Base-by-base conservation (phyloP, 441 rosid genomes). In the Pelargonium myrrhifolium region DNA sequence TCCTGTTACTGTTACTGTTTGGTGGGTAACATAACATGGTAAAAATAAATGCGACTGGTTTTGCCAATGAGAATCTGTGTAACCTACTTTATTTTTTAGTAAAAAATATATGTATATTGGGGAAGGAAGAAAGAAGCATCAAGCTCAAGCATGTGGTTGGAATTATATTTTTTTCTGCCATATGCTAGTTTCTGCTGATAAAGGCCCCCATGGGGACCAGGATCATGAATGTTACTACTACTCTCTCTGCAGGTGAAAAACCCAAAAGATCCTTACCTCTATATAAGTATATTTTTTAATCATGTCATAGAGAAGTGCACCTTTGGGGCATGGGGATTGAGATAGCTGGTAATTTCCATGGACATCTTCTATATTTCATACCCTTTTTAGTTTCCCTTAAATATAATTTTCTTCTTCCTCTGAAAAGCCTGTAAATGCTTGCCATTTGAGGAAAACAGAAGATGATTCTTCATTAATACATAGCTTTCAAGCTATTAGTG, bases 221-320 rank as follows among this genome's bases (percentile, higher is more conserved):
- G 21, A 26, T 56, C 61, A 17, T 56, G 61, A 56, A 56, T 56
- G 61, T 56, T 20, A 18, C 61, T 21, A 56, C 21, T 9, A 56
- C 61, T 56, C 20, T 18, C 59, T 53, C 61, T 56, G 61, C 61
- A 56, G 61, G 61, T 56, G 61, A 56, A 56, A 56, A 56, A 24
- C 61, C 61, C 61, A 56, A 56, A 56, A 56, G 61, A 56, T 56
- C 61, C 61, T 18, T n/a, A 11, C 55, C 55, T 10, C 47, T 17
- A 6, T 51, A 14, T 49, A 14, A 14, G 18, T 6, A 17, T 51
- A 1, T n/a, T n/a, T n/a, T n/a, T n/a, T n/a, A n/a, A n/a, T n/a
- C n/a, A n/a, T n/a, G n/a, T n/a, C n/a, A 53, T 53, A 10, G 45
- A 8, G 45, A 40, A 10, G 45, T 40, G 59, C 24, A 53, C 21